phyloP scores from a whole-genome alignment of 2,329 filamentous ascomycete species.

The Fusarium lateritium region DNA sequence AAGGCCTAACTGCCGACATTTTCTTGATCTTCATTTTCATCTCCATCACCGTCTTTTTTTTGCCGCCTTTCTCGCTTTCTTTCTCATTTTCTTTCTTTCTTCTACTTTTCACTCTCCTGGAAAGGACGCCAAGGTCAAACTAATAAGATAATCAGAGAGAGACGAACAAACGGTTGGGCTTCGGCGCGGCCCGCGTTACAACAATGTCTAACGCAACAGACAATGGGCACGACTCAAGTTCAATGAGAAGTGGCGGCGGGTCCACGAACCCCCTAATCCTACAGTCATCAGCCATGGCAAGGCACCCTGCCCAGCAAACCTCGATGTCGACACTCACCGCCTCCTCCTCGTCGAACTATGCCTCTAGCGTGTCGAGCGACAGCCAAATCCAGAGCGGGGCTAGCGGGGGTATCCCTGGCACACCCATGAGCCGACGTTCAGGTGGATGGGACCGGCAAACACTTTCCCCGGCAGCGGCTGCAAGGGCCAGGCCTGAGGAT shows the following conservation, averaged over 20 bases:
- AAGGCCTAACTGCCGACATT: not conserved
- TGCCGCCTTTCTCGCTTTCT: not conserved
- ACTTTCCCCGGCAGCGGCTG: slow-evolving; percentile 39
- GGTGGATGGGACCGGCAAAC: slow-evolving; percentile 46
- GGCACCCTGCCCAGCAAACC: slow-evolving; percentile 20
- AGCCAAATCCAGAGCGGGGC: slow-evolving; percentile 36
- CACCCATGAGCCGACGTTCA: slow-evolving; percentile 40
- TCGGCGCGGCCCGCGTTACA: slow-evolving; percentile 40
- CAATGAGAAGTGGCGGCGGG: slow-evolving; percentile 21
- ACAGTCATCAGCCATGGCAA: slow-evolving; percentile 23
- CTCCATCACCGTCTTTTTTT: not conserved
- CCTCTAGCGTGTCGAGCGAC: slow-evolving; percentile 43
- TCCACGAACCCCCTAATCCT: slow-evolving; percentile 8
- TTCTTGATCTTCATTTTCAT: not conserved
- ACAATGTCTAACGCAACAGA: slow-evolving; percentile 34
- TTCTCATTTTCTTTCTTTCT: not conserved
- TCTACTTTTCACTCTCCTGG: not conserved
- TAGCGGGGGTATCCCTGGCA: slow-evolving; percentile 40
- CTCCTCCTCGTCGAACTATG: slow-evolving; percentile 42
- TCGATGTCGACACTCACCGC: slow-evolving; percentile 39
- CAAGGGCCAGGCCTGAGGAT: slow-evolving; percentile 36
- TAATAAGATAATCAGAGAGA: slow-evolving; percentile 6
- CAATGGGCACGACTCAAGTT: slow-evolving; percentile 24
- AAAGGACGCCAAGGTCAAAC: slow-evolving; percentile 18
- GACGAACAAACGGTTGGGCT: slow-evolving; percentile 23